Evolutionary conservation across 371 early-diverging fungal species (phyloP), one percentile per base, ranked within the genome.

Genomic region (Blakeslea trispora): DNA sequence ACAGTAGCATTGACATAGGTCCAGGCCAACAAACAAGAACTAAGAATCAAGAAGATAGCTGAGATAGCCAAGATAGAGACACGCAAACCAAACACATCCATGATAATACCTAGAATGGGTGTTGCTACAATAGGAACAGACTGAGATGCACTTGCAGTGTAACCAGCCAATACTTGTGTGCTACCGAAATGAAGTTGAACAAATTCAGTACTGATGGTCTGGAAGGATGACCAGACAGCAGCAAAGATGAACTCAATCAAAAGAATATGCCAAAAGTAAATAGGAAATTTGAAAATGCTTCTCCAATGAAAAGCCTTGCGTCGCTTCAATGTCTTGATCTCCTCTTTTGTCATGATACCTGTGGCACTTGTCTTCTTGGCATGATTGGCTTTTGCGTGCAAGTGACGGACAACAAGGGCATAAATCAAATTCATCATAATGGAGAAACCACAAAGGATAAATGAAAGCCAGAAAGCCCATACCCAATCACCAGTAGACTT

Each of bases 161-260:
- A 85, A 18, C 79, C 82, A 11, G 83, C 80, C 23, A 82, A 50
- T 8, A 57, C 53, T 15, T 68, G 57, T 7, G 55, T 58, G 5
- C 68, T 68, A 42, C 72, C 70, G 53, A 75, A 81, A 14, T 79
- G 78, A 19, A 65, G 58, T 11, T 61, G 37, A 18, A 81, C 63
- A 17, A 76, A 56, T 39, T 81, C 82, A 48, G 80, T 74, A 24
- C 69, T 66, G 41, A 81, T 79, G 1, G 73, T 70, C 52, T 81
- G 74, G 70, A 81, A 81, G 8, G 78, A 68, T 4, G 81, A 77
- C 84, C 82, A 81, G 3, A 77, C 80, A 10, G 78, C 75, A 11
- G 80, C 81, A 53, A 75, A 66, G 11, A 81, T 61, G 32, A 84
- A 75, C 44, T 71, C 72, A 34, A 72, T 75, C 13, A 69, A 28